Conservation (phyloP, 2,329 filamentous ascomycete species). For the Furcasterigmium furcatum region DNA sequence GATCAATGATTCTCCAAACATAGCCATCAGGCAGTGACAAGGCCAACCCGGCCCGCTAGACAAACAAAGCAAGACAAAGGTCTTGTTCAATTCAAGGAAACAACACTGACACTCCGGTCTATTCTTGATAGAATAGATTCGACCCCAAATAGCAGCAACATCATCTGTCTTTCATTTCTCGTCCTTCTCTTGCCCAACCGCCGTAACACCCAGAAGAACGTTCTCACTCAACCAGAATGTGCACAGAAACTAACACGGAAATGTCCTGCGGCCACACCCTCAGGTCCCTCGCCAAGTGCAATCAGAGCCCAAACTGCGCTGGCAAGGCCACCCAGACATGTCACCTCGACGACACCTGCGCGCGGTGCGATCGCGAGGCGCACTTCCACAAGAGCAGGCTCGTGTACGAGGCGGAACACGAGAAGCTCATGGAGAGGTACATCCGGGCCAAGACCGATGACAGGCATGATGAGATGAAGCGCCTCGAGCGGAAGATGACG, state of each 20-base stretch:
- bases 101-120: too few relatives aligned
- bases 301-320: conserved; percentile 7
- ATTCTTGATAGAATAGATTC: too few relatives aligned
- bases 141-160: too few relatives aligned
- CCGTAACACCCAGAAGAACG: too few relatives aligned
- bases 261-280: conserved; percentile 21
- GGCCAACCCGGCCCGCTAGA: too few relatives aligned
- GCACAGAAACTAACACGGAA: conserved; percentile 14
- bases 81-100: too few relatives aligned
- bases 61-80: too few relatives aligned
- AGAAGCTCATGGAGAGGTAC: conserved; percentile 19
- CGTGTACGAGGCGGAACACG: conserved; percentile 21
- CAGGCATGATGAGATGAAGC: conserved; percentile 17
- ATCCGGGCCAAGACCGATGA: conserved; percentile 18
- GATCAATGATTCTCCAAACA: too few relatives aligned
- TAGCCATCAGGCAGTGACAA: too few relatives aligned
- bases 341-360: conserved; percentile 31
- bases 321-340: conserved; percentile 3
- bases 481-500: conserved; percentile 16
- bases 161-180: too few relatives aligned
- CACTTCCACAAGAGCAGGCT: conserved; percentile 16
- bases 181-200: too few relatives aligned
- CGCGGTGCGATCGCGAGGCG: conserved; percentile 27
- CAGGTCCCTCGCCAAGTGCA: conserved; percentile 10
- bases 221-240: conserved; percentile 16